phyloP scores from a whole-genome alignment of 75 land plant species.

The Sequoia sempervirens region DNA sequence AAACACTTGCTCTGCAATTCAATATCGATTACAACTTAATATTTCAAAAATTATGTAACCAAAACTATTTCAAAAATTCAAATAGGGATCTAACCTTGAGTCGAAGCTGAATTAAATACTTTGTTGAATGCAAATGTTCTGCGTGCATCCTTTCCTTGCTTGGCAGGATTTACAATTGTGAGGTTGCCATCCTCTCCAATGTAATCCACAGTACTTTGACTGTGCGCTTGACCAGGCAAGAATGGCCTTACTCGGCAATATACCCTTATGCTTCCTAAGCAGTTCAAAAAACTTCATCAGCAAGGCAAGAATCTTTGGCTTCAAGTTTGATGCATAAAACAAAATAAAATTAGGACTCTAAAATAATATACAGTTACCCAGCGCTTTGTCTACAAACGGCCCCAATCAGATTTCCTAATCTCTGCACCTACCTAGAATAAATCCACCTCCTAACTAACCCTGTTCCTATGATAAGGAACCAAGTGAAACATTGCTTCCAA shows the following conservation, averaged over 20 bases:
- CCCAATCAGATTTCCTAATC: conserved; percentile 9
- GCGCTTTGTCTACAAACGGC: not conserved
- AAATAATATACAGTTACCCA: conserved; percentile 8
- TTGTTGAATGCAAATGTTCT: conserved; percentile 79
- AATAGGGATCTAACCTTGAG: conserved; percentile 67
- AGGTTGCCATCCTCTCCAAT: conserved; percentile 79
- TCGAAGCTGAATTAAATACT: conserved; percentile 74
- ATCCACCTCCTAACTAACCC: not conserved
- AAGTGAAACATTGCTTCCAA: not conserved
- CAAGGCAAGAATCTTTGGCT: not conserved
- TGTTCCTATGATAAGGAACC: not conserved
- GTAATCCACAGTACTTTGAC: conserved; percentile 50
- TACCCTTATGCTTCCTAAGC: conserved; percentile 86
- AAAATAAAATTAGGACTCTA: not conserved
- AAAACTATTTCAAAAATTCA: not conserved
- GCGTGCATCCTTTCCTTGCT: conserved; percentile 63
- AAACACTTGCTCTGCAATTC: conserved; percentile 76
- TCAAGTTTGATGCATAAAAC: not conserved
- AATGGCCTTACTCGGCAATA: conserved; percentile 98
- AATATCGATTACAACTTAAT: not conserved
- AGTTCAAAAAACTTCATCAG: conserved; percentile 1
- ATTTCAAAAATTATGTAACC: not conserved
- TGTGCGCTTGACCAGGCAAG: conserved; percentile 47
- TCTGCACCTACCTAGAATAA: not conserved
- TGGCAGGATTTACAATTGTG: conserved; percentile 59